Base-by-base conservation (phyloP, 2,329 filamentous ascomycete species). In the Diaporthe destruens region DNA sequence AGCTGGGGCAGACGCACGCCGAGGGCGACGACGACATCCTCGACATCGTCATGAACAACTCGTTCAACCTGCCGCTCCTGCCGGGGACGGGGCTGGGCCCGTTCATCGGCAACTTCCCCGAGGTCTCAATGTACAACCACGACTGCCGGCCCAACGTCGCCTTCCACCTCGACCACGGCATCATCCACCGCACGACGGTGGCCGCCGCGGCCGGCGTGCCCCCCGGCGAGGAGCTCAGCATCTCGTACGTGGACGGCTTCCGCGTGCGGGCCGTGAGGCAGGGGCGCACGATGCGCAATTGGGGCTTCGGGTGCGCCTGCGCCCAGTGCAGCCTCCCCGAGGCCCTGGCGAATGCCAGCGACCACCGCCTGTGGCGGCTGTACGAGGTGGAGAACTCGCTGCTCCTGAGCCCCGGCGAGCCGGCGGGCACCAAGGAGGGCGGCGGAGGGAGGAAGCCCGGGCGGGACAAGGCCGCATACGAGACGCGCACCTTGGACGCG, bases 231-330 rank as follows among this genome's bases (percentile, higher is more conserved):
- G 83, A 85, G 72, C 81, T 85, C 8, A 82, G 78, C 0, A 83
- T 85, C 32, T 80, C 82, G n/a, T 85, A 84, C 54, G 80, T 82
- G 18, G 80, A 80, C 16, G 80, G 82, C 0, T 75, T 84, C 6
- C 79, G 81, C n/a, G 74, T 71, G 6, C 78, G 77, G 2, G 66
- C 74, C 1, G 71, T 73, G 1, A 79, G 84, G 25, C 80, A 81
- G 72, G 74, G 75, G 0, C 77, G 80, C 59, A 77, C 82, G 7
- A 69, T 73, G 23, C 71, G 78, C 11, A 80, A 80, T 8, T 83
- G 84, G 72, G 80, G 82, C n/a, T 85, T 85, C 71, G 80, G 76
- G 2, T 85, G 84, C 72, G 75, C 76, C 1, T 85, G 84, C 73
- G 44, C 75, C 1, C 80, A 82, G 42, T 85, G 84, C 72, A 76